Conservation (phyloP, 2,329 filamentous ascomycete species). For the Bipolaris cookei region DNA sequence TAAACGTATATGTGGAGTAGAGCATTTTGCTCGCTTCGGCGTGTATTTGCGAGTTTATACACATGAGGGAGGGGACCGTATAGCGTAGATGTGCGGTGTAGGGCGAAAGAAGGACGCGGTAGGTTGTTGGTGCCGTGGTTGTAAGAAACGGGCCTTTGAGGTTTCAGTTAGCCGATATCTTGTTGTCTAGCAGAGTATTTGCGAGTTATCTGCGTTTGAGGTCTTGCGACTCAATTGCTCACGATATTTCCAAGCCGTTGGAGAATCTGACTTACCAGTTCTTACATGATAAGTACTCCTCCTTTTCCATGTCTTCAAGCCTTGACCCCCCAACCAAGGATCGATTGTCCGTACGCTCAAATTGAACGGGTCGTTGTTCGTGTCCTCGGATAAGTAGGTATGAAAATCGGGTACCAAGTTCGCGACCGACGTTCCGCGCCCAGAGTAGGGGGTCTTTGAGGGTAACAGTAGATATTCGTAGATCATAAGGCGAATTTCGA, state of each 20-base stretch:
- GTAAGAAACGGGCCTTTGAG: slow-evolving; percentile 51
- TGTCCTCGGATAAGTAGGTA: slow-evolving; percentile 49
- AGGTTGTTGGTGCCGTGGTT: slow-evolving; percentile 61
- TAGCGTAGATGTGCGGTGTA: slow-evolving; percentile 56
- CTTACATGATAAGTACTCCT: slow-evolving; percentile 50
- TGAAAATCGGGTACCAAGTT: slow-evolving; percentile 51
- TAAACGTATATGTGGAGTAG: slow-evolving; percentile 63
- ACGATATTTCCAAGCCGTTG: background rate
- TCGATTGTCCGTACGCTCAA: slow-evolving; percentile 55
- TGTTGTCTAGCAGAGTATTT: background rate
- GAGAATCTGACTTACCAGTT: slow-evolving; percentile 36
- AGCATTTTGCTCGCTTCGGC: slow-evolving; percentile 63
- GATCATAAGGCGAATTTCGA: slow-evolving; percentile 56
- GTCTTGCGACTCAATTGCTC: background rate
- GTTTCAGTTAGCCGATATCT: slow-evolving; percentile 21
- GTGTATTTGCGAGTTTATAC: slow-evolving; percentile 52
- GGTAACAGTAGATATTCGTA: slow-evolving; percentile 54
- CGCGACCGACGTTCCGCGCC: slow-evolving; percentile 39
- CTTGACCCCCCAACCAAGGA: slow-evolving; percentile 42
- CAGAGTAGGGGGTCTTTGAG: slow-evolving; percentile 40
- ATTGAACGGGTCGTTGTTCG: slow-evolving; percentile 41
- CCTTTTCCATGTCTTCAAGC: slow-evolving; percentile 35
- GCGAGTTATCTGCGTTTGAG: background rate
- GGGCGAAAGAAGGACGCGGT: slow-evolving; percentile 56
- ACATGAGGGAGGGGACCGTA: slow-evolving; percentile 40